A percentile compares a stretch with the other conserved stretches of the same genome.
These are phyloP conservation scores for Zalaria obscura DNA, from an alignment of 2,329 filamentous ascomycete species.

Conservation along the genomic window DNA sequence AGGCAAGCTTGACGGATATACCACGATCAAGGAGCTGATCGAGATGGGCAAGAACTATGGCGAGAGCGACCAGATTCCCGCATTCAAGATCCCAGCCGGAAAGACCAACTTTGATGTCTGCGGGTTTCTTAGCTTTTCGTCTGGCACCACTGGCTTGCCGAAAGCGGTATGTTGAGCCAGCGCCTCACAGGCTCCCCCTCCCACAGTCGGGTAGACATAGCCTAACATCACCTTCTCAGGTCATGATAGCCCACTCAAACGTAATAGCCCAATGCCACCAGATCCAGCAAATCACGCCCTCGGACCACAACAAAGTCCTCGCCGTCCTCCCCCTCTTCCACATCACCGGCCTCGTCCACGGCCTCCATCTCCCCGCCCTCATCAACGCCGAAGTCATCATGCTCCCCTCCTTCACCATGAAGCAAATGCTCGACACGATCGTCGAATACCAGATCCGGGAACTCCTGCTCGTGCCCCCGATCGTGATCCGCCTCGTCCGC, in stretches of 20 bases:
- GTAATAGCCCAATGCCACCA: slow-evolving; percentile 49
- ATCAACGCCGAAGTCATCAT: slow-evolving; percentile 54
- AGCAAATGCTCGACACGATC: slow-evolving; percentile 39
- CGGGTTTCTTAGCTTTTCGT: slow-evolving; percentile 36
- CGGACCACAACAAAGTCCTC: slow-evolving; percentile 35
- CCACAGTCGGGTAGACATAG: too few species aligned
- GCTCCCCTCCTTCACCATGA: slow-evolving; percentile 50
- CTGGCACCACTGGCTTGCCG: slow-evolving; percentile 35
- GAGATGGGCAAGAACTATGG: slow-evolving; percentile 28
- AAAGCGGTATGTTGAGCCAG: slow-evolving; percentile 25
- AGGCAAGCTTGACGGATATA: slow-evolving; percentile 36
- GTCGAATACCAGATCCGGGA: slow-evolving; percentile 39
- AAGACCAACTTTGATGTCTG: slow-evolving; percentile 44
- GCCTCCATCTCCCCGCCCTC: slow-evolving; percentile 47
- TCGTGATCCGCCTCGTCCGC: slow-evolving; percentile 45
- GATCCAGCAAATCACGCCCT: slow-evolving; percentile 36
- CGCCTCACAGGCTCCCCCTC: too few species aligned
- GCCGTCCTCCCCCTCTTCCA: slow-evolving; percentile 48
- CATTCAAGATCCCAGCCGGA: slow-evolving; percentile 35
- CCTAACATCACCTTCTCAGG: slow-evolving; percentile 11
- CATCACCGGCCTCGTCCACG: slow-evolving; percentile 49
- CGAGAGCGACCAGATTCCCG: slow-evolving; percentile 27
- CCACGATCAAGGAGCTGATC: slow-evolving; percentile 32
- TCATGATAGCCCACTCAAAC: slow-evolving; percentile 40
- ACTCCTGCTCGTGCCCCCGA: slow-evolving; percentile 44